Conservation (phyloP, 2,329 filamentous ascomycete species). For the Trichoderma sp. region DNA sequence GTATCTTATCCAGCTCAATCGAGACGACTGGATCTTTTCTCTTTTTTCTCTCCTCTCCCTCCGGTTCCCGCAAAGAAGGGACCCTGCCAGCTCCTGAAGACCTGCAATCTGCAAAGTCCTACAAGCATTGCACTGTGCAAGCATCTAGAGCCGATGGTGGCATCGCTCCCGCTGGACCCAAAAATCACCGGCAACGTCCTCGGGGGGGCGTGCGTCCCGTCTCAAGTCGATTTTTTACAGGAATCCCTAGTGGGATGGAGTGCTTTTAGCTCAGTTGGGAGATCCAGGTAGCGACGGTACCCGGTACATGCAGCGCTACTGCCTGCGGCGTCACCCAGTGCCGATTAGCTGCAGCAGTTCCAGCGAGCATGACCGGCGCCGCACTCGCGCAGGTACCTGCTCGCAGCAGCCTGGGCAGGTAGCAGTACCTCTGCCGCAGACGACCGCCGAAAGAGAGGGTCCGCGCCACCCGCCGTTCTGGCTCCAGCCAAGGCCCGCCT, state of each 20-base stretch:
- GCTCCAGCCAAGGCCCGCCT: constrained; percentile 28
- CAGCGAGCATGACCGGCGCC: background rate
- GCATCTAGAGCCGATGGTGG: constrained; percentile 1
- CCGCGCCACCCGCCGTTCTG: constrained; percentile 29
- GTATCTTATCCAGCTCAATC: background rate
- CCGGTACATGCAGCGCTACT: background rate
- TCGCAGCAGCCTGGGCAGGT: background rate
- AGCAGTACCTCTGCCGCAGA: constrained; percentile 3
- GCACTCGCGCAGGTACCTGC: background rate
- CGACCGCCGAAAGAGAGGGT: constrained; percentile 21
- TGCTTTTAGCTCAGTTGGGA: constrained; percentile 7
- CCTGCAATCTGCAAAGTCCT: background rate
- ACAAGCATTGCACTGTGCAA: background rate
- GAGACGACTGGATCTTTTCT: background rate
- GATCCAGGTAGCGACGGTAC: background rate
- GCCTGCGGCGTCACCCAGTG: background rate
- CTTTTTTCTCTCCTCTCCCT: background rate
- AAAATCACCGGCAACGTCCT: constrained; percentile 11
- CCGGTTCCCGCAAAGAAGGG: background rate
- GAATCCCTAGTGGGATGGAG: background rate
- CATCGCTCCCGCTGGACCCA: constrained; percentile 16
- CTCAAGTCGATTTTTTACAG: background rate
- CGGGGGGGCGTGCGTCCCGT: constrained; percentile 19
- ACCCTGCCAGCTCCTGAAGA: background rate
- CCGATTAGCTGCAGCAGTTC: background rate